Conservation (phyloP, 2,329 filamentous ascomycete species). For the Cercospora zeina region DNA sequence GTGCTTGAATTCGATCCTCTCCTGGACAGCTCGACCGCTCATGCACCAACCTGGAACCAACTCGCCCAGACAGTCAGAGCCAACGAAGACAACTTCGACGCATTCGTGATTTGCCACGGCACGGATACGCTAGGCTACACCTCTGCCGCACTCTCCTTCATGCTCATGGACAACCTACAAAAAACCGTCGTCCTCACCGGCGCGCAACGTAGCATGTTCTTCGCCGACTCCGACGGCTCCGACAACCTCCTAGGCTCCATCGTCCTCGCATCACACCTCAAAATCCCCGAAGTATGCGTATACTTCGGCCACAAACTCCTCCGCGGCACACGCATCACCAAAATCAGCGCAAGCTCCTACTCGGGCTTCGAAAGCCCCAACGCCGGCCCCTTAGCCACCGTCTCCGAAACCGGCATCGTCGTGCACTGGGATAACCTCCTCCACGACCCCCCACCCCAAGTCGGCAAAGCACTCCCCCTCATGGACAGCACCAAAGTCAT, state of each 20-base stretch:
- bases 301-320: slow-evolving; percentile 93
- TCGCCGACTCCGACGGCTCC: slow-evolving; percentile 85
- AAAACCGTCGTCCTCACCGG: slow-evolving; percentile 86
- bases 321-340: slow-evolving; percentile 83
- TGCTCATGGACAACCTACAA: slow-evolving; percentile 78
- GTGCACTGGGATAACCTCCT: slow-evolving; percentile 32
- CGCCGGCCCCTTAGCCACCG: slow-evolving; percentile 73
- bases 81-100: slow-evolving; percentile 87
- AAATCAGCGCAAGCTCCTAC: slow-evolving; percentile 82
- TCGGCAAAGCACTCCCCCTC: slow-evolving; percentile 43
- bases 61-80: slow-evolving; percentile 76
- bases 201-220: slow-evolving; percentile 74
- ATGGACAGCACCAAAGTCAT: slow-evolving; percentile 85
- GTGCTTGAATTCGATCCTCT: slow-evolving; percentile 82
- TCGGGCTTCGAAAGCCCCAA: slow-evolving; percentile 90
- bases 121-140: slow-evolving; percentile 88
- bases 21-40: slow-evolving; percentile 87
- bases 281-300: slow-evolving; percentile 87
- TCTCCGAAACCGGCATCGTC: slow-evolving; percentile 59
- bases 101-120: slow-evolving; percentile 86
- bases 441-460: slow-evolving; percentile 53
- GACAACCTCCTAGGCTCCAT: slow-evolving; percentile 87
- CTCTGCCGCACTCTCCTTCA: slow-evolving; percentile 86
- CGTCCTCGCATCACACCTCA: slow-evolving; percentile 87
- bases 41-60: slow-evolving; percentile 79